Base-by-base conservation (phyloP, 306 rosid genomes). In the Acacia crassicarpa region DNA sequence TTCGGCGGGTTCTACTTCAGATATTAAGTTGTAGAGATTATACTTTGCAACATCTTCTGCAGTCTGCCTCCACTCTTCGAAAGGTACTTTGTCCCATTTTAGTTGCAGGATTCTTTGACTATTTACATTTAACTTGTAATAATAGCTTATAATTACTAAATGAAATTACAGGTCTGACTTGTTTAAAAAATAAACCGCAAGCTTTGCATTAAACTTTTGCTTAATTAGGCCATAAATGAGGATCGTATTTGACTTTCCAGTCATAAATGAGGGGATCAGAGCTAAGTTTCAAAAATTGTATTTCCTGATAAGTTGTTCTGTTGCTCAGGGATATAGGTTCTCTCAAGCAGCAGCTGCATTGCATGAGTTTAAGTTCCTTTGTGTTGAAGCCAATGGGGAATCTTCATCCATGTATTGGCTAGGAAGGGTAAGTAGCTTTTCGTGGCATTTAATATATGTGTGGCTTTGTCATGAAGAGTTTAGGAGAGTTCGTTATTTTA, bases 271-370 rank as follows among this genome's bases (percentile, higher is more conserved):
- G 35, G 68, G 19, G 68, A 62, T 27, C 68, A 25, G 9, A 62
- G 68, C 14, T 19, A 27, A 27, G 40, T 25, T 62, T 5, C 17
- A 13, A 62, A 62, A 25, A 5, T 74, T 46, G 45, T 69, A 53
- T 53, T 83, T 81, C 72, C 84, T 87, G 58, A 78, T 74, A 58
- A 69, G 72, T 48, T 81, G 48, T 72, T 78, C 53, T 77, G 70
- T 87, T 85, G 83, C 74, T 63, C 88, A 95, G 99, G 97, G 98
- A 48, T 89, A 87, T 77, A 91, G 99, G 85, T 93, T 88, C 85
- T 93, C 99, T 88, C 97, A 91, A 84, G 97, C 98, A 43, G 98
- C 99, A 74, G 92, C 92, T 41, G 92, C 94, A 70, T 84, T 95
- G 90, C 98, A 95, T 44, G 94, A 95, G 91, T 90, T 91, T 77